Percentiles rank a stretch among this genome's conserved stretches.
phyloP scores from a whole-genome alignment of 768 basidiomycete species.

The Gymnopilus junonius region DNA sequence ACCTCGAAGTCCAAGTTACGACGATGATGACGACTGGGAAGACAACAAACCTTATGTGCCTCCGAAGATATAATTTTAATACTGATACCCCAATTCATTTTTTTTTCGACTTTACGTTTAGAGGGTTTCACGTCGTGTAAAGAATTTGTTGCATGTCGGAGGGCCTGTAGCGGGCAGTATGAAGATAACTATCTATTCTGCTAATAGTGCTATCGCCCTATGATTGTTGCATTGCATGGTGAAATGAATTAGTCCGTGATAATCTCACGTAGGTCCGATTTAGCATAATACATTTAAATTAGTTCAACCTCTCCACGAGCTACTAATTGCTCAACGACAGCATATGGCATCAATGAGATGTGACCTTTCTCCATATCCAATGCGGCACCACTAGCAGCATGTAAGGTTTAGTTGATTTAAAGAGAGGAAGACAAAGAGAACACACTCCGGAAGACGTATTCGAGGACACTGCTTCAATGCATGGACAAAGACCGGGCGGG shows the following conservation, averaged over 20 bases:
- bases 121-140: background rate
- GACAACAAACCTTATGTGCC: slow-evolving; percentile 50
- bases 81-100: slow-evolving; percentile 15
- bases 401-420: background rate
- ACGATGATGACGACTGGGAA: slow-evolving; percentile 47
- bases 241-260: no score
- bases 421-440: background rate
- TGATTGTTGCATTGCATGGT: no score
- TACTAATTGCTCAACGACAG: slow-evolving; percentile 75
- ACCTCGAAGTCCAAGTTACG: slow-evolving; percentile 41
- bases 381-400: slow-evolving; percentile 55
- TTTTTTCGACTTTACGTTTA: background rate
- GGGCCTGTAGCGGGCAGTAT: background rate
- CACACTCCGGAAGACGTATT: slow-evolving; percentile 72
- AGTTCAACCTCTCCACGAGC: slow-evolving; percentile 76
- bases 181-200: no score
- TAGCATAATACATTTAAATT: slow-evolving; percentile 45
- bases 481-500: slow-evolving; percentile 80
- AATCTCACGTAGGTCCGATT: no score
- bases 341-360: slow-evolving; percentile 80
- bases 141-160: background rate
- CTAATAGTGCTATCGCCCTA: no score
- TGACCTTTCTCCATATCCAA: slow-evolving; percentile 81
- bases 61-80: slow-evolving; percentile 28
- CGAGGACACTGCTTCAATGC: slow-evolving; percentile 74